Conservation (phyloP, 768 basidiomycete genomes). For the Mycena maculata region DNA sequence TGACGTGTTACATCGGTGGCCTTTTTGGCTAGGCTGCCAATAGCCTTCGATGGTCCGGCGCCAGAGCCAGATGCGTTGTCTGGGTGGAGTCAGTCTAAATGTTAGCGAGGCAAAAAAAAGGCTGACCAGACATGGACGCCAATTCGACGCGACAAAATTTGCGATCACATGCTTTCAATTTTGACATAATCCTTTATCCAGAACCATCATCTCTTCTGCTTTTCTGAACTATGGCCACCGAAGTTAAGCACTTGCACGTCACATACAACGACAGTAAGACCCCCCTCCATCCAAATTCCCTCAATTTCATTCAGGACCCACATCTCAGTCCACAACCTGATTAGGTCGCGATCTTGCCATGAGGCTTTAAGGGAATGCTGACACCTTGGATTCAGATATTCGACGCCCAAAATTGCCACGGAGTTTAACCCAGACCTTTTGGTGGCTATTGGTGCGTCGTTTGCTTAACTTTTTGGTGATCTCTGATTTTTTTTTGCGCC, state of each 20-base stretch:
- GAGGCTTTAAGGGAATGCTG: background rate
- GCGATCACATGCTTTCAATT: constrained; percentile 11
- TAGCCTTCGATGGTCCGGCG: constrained; percentile 63
- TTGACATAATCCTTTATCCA: constrained; percentile 7
- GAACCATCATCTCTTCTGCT: background rate
- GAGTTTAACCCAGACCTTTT: constrained; percentile 90
- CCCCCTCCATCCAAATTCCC: background rate
- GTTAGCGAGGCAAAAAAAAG: background rate
- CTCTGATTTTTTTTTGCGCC: constrained; percentile 19
- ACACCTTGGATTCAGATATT: constrained; percentile 44
- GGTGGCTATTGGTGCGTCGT: constrained; percentile 78
- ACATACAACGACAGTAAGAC: constrained; percentile 83
- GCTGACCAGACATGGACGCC: constrained; percentile 43
- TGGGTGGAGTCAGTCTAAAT: constrained; percentile 32
- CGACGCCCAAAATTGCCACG: constrained; percentile 72
- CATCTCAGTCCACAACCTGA: constrained; percentile 79
- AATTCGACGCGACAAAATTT: constrained; percentile 14
- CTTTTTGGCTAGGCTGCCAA: constrained; percentile 81
- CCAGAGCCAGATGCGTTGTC: constrained; percentile 50
- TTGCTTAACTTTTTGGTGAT: constrained; percentile 12
- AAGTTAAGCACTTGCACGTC: constrained; percentile 71
- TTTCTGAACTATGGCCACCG: constrained; percentile 48
- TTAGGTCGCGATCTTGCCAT: constrained; percentile 48
- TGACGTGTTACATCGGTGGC: constrained; percentile 77
- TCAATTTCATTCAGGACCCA: background rate